Conservation (phyloP, 2,329 filamentous ascomycete species). For the Thelonectria blattea region DNA sequence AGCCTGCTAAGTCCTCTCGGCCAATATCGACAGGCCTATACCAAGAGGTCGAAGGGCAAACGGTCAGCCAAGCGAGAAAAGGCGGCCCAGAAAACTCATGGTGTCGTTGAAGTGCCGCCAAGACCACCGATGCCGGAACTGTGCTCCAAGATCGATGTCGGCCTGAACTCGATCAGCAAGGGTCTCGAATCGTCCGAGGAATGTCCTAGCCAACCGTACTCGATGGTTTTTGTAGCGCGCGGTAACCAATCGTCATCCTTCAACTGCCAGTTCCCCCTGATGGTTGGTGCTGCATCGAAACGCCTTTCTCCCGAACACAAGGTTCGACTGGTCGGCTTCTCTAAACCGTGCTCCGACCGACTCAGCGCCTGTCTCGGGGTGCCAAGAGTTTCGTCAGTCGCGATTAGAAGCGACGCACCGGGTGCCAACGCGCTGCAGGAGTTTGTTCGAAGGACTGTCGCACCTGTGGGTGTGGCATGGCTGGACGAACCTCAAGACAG, state of each 20-base stretch:
- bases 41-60: conserved; percentile 66
- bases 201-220: conserved; percentile 44
- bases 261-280: conserved; percentile 64
- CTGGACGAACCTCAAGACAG: conserved; percentile 33
- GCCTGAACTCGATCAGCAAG: conserved; percentile 68
- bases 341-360: conserved; percentile 62
- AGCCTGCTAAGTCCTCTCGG: conserved; percentile 71
- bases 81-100: conserved; percentile 38
- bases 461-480: conserved; percentile 62
- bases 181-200: conserved; percentile 46
- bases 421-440: conserved; percentile 62
- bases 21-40: conserved; percentile 61
- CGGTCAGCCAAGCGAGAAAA: conserved; percentile 59
- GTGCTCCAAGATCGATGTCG: conserved; percentile 64
- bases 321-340: conserved; percentile 67
- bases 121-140: conserved; percentile 55
- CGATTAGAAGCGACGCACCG: conserved; percentile 61
- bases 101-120: conserved; percentile 39
- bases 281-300: conserved; percentile 58
- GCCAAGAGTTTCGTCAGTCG: conserved; percentile 69
- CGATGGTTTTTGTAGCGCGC: conserved; percentile 63
- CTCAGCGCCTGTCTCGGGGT: conserved; percentile 64
- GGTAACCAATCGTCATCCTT: conserved; percentile 64
- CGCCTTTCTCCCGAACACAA: conserved; percentile 45
- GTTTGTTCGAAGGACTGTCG: conserved; percentile 59